These are phyloP conservation scores for Rauvolfia tetraphylla DNA, from an alignment of 257 asterid species.

Conservation along the genomic window DNA sequence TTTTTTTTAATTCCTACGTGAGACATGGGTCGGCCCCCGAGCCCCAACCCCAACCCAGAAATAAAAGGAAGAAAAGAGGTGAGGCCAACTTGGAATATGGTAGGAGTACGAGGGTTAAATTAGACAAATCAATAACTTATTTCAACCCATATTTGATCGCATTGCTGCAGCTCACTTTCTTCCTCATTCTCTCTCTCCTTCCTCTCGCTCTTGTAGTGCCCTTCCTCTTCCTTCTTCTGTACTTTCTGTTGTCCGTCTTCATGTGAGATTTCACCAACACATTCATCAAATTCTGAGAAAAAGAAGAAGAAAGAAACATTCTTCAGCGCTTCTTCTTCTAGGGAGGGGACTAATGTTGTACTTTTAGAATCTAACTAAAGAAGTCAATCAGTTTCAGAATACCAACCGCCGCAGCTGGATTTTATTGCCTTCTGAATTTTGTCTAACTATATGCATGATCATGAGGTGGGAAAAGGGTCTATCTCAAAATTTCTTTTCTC, in stretches of 20 bases:
- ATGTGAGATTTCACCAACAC: constrained; percentile 11
- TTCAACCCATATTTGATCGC: constrained; percentile 16
- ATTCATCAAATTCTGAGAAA: constrained; percentile 13
- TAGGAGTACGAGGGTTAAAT: not conserved
- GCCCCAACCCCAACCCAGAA: not conserved
- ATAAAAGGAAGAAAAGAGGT: not conserved
- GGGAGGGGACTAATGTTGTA: constrained; percentile 1
- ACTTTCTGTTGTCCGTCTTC: not conserved
- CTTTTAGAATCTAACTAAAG: not conserved
- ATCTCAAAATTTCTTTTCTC: not conserved
- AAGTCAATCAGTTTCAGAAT: constrained; percentile 9
- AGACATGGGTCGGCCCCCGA: no score
- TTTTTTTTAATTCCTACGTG: no score
- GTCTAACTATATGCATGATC: constrained; percentile 11
- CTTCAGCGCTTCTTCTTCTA: not conserved
- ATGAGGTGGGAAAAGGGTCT: constrained; percentile 27
- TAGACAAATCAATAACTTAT: constrained; percentile 4
- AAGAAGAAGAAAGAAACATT: not conserved
- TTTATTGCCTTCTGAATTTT: not conserved
- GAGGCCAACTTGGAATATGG: not conserved
- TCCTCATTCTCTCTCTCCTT: constrained; percentile 12
- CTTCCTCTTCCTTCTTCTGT: not conserved
- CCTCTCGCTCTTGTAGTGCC: constrained; percentile 2
- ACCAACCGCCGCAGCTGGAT: constrained; percentile 11
- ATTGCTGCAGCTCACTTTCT: constrained; percentile 17